phyloP scores from a whole-genome alignment of 306 rosid species.

The Hylodesmum podocarpum region DNA sequence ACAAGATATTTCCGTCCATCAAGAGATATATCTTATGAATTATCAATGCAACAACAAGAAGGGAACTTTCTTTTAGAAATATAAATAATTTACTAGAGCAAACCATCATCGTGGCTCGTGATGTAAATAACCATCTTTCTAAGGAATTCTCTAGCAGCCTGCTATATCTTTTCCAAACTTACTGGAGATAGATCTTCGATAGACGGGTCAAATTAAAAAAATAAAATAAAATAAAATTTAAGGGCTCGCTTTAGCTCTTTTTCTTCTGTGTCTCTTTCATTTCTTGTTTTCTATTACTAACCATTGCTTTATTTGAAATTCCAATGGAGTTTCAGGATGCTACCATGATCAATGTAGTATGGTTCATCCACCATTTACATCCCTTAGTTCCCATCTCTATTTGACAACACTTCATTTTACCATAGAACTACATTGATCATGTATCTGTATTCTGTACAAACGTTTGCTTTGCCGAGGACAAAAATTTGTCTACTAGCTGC shows the following conservation, averaged over 20 bases:
- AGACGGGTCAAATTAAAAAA: not conserved
- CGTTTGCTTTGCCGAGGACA: not conserved
- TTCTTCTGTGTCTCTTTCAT: not conserved
- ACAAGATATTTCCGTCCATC: not conserved
- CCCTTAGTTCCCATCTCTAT: not conserved
- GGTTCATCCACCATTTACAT: not conserved
- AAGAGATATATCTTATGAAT: not conserved
- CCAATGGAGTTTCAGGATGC: not conserved
- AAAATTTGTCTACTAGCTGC: not conserved
- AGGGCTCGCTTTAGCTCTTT: not conserved
- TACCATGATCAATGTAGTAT: not conserved
- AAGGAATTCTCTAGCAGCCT: constrained; percentile 20
- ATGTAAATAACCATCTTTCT: not conserved
- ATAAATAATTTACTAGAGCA: not conserved
- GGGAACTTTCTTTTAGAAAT: not conserved
- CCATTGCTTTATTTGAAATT: not conserved
- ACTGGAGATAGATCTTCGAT: not conserved
- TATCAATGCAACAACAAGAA: not conserved
- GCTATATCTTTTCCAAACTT: not conserved
- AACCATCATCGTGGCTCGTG: not conserved
- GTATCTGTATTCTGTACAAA: not conserved
- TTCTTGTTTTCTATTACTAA: not conserved
- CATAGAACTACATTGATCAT: not conserved
- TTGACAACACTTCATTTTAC: not conserved
- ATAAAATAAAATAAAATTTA: not conserved